Evolutionary conservation across 768 basidiomycete genomes (phyloP), one percentile per base, ranked within the genome.

Genomic region (Multifurca ochricompacta): DNA sequence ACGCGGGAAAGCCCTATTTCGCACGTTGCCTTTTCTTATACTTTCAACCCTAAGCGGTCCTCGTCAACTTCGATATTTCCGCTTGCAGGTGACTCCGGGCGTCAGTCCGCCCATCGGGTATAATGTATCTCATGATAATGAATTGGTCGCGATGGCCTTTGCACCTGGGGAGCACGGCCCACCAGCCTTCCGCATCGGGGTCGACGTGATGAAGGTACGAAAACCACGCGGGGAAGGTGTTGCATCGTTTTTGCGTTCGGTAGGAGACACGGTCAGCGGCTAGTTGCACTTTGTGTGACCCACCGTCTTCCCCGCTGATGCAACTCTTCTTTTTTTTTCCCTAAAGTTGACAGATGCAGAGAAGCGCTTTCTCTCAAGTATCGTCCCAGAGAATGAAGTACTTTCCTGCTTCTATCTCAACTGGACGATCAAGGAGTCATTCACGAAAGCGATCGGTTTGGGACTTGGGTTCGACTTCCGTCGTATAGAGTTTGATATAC

Each of bases 401-500:
- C 68, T 87, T n/a, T 71, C 73, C 40, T 70, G 73, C 14, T 86
- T 92, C 66, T 89, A 85, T 64, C 83, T 83, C 75, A 79, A 90
- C 59, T 93, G 91, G 91, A 91, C 91, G 6, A 69, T 89, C 65
- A 94, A 94, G 69, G 91, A 94, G 67, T 90, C 91, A 3, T 92
- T 91, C 67, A 90, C 87, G 6, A 94, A 93, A 69, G 87, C 89
- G 2, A 74, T 92, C 31, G 91, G 91, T 0, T 65, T 85, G 31
- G 91, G 91, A 0, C 77, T 93, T 13, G 84, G 88, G 2, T 91
- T 91, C 64, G 85, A 91, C 61, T 87, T 91, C 68, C 73, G 72
- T 21, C 78, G 88, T 19, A 78, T 92, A 56, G 81, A 89, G 64
- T 90, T 82, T 67, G 75, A 87, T 63, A 73, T 82, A 8, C 64